Percentiles rank a stretch among this genome's conserved stretches.
Conservation (phyloP, 2,329 filamentous ascomycete species). For the Tolypocladium ovalisporum region DNA sequence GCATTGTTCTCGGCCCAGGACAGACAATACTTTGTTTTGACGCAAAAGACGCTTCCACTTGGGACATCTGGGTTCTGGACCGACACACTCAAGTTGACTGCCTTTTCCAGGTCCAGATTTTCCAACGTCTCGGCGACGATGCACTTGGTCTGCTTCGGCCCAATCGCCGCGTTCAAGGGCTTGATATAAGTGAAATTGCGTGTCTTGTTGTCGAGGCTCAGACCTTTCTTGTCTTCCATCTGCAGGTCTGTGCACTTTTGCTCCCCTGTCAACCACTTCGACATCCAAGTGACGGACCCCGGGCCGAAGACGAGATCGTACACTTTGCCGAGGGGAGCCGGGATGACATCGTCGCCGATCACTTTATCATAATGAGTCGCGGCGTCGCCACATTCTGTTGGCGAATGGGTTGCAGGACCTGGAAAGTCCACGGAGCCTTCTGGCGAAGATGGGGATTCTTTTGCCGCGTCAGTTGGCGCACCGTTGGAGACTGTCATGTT, state of each 20-base stretch:
- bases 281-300: conserved; percentile 69
- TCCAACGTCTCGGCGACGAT: conserved; percentile 81
- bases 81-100: conserved; percentile 68
- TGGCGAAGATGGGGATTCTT: conserved; percentile 33
- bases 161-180: conserved; percentile 71
- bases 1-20: conserved; percentile 83
- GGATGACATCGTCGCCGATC: conserved; percentile 75
- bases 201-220: conserved; percentile 63
- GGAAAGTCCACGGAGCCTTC: conserved; percentile 57
- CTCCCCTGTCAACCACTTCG: conserved; percentile 73
- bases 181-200: conserved; percentile 84
- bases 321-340: conserved; percentile 82
- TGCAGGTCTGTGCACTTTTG: conserved; percentile 85
- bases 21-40: conserved; percentile 90
- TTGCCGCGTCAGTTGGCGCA: conserved; percentile 33
- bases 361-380: conserved; percentile 74
- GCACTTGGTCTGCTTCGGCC: conserved; percentile 90
- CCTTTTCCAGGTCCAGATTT: conserved; percentile 73
- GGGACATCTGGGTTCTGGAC: conserved; percentile 94
- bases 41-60: conserved; percentile 80
- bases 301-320: conserved; percentile 83
- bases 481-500: conserved; percentile 35
- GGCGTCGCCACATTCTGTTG: conserved; percentile 76
- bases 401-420: conserved; percentile 67
- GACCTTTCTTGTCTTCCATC: conserved; percentile 72